Evolutionary conservation across 2,329 filamentous ascomycete genomes (phyloP), one percentile per base, ranked within the genome.

Genomic region (Trichoderma gracile): DNA sequence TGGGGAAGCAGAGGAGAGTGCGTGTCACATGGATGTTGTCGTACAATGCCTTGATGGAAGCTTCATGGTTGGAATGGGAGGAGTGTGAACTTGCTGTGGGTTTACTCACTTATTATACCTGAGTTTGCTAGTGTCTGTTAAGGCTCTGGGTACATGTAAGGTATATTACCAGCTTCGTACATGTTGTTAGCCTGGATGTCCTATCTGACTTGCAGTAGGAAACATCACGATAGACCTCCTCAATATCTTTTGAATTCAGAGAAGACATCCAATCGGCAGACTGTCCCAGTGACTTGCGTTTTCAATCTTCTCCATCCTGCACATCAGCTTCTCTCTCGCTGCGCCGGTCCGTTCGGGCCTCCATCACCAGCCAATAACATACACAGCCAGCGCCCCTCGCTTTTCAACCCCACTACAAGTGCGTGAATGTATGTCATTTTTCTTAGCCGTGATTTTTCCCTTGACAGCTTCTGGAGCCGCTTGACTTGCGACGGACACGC

Each of bases 11-110:
- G 3, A 30, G 19, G 49, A 33, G 15, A 15, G 30, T 5, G 49
- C 2, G 49, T 45, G 57, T 65, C 63, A 65, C 63, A 65, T 50
- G 67, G 62, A 14, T 0, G 3, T 5, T 52, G 55, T 57, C 23
- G 46, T 42, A 49, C 56, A 38, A 38, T 17, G 5, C 50, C 64
- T n/a, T 46, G 58, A 6, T 27, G 33, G 38, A 3, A 25, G 25
- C 25, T 25, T 25, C 25, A 25, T 3, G 25, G 25, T 25, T 25
- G 25, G 45, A 45, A 40, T 14, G 17, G 43, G 56, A 46, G 3
- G 33, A 38, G 10, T 10, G 0, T 14, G 33, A 14, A 10, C 4
- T 12, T 14, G 33, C 3, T 38, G 33, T 10, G 5, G 1, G 25
- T 33, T 33, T 33, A 9, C 10, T 33, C 30, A 10, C 30, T 33